Evolutionary conservation across 139 green algal species (phyloP).

Genomic region (Penium margaritaceum): DNA sequence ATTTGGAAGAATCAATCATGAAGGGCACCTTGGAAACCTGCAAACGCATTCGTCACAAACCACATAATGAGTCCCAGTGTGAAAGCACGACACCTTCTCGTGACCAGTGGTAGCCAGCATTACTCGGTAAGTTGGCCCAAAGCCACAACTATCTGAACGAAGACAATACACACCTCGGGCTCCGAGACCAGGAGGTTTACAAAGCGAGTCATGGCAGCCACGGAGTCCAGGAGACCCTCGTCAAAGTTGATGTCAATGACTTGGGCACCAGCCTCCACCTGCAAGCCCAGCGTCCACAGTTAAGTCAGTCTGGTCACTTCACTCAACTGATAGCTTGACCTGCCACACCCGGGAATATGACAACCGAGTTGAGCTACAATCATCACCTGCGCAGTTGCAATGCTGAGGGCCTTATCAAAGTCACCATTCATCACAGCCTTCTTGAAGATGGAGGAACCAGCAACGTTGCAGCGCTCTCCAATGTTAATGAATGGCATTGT

Average conservation of each 20-base stretch:
- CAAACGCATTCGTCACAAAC: background rate
- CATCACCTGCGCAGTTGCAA: conserved; percentile 80
- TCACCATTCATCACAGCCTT: conserved; percentile 89
- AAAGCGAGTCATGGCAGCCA: conserved; percentile 86
- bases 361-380: too few species aligned
- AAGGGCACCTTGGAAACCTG: conserved; percentile 75
- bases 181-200: conserved; percentile 94
- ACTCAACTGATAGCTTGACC: too few species aligned
- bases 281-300: background rate
- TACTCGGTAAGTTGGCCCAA: too few species aligned
- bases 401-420: conserved; percentile 86
- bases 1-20: conserved; percentile 98
- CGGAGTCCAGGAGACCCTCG: conserved; percentile 90
- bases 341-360: too few species aligned
- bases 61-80: too few species aligned
- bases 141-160: too few species aligned
- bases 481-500: conserved; percentile 83
- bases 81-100: too few species aligned
- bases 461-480: conserved; percentile 96
- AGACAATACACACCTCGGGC: conserved; percentile 72
- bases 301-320: background rate
- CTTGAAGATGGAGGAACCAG: conserved; percentile 89
- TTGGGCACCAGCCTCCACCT: conserved; percentile 45
- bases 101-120: too few species aligned
- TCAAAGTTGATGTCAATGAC: conserved; percentile 99